phyloP scores from a whole-genome alignment of 2,329 filamentous ascomycete species.

The Blastomyces emzantsi region DNA sequence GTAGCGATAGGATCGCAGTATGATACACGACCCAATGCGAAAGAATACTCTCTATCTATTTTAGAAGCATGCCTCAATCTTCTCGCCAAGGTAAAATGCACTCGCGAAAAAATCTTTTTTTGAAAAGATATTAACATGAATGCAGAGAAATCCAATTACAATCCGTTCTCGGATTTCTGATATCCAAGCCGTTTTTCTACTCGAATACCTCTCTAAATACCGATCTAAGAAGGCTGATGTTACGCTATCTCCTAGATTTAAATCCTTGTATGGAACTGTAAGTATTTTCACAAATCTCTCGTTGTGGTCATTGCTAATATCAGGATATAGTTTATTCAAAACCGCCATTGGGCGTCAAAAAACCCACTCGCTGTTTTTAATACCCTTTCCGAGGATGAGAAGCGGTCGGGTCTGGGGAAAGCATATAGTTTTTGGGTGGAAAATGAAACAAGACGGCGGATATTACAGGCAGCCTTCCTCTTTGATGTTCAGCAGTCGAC shows the following conservation, averaged over 20 bases:
- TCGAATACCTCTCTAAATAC: conserved; percentile 29
- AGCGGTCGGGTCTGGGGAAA: conserved; percentile 20
- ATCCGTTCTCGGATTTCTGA: conserved; percentile 28
- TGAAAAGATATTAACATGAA: not conserved
- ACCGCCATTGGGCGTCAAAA: conserved; percentile 23
- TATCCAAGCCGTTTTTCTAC: conserved; percentile 29
- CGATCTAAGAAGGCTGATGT: conserved; percentile 26
- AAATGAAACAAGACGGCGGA: conserved; percentile 27
- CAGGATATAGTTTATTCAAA: conserved; percentile 19
- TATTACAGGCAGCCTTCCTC: conserved; percentile 28
- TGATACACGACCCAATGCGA: conserved; percentile 27
- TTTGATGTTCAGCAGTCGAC: conserved; percentile 27
- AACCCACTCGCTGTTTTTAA: conserved; percentile 26
- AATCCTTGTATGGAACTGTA: conserved; percentile 28
- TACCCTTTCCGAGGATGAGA: conserved; percentile 21
- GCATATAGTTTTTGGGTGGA: conserved; percentile 30
- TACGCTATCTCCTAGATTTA: conserved; percentile 27
- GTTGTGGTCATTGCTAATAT: conserved; percentile 9
- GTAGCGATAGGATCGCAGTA: conserved; percentile 31
- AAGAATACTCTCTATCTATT: conserved; percentile 27
- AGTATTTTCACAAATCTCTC: conserved; percentile 12
- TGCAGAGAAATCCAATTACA: conserved; percentile 24
- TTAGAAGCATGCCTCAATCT: conserved; percentile 28
- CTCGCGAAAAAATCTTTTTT: not conserved
- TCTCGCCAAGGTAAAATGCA: conserved; percentile 20